Conservation (phyloP, 1,284 basidiomycete species). For the Athelia sp. region DNA sequence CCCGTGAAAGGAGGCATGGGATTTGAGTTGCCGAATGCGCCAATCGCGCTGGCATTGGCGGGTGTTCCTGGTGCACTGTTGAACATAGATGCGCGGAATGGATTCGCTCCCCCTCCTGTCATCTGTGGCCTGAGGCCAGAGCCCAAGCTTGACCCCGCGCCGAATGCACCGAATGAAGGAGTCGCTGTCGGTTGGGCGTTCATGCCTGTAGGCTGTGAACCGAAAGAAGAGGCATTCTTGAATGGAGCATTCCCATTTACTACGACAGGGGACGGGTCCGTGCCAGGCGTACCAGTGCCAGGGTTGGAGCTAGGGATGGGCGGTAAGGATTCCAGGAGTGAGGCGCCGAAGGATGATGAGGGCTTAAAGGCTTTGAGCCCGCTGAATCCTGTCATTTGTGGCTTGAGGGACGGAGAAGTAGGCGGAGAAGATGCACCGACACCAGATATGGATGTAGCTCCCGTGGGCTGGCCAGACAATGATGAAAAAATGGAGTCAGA, state of each 20-base stretch:
- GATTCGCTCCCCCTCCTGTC: slow-evolving; percentile 66
- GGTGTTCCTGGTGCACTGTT: slow-evolving; percentile 12
- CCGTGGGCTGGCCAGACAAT: slow-evolving; percentile 46
- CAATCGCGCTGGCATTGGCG: slow-evolving; percentile 5
- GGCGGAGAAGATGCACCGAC: slow-evolving; percentile 21
- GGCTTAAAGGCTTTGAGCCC: slow-evolving; percentile 91
- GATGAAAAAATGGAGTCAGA: slow-evolving; percentile 46
- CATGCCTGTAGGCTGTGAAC: slow-evolving; percentile 29
- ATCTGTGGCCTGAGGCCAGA: slow-evolving; percentile 68
- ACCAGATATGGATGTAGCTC: slow-evolving; percentile 33
- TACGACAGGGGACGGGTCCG: neutral
- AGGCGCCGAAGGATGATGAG: slow-evolving; percentile 82
- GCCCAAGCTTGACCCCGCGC: slow-evolving; percentile 37
- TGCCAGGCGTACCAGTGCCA: neutral
- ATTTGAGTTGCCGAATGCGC: slow-evolving; percentile 5
- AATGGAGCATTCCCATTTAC: slow-evolving; percentile 20
- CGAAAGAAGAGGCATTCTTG: slow-evolving; percentile 13
- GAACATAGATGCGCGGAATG: slow-evolving; percentile 69
- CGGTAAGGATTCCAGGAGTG: slow-evolving; percentile 74
- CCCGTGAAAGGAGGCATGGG: slow-evolving; percentile 11
- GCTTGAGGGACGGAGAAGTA: slow-evolving; percentile 41
- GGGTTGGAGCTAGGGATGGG: slow-evolving; percentile 54
- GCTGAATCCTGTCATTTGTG: slow-evolving; percentile 79
- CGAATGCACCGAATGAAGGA: slow-evolving; percentile 19
- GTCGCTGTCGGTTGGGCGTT: slow-evolving; percentile 20